A percentile compares a stretch with the other conserved stretches of the same genome.
Conservation (phyloP, 2,329 filamentous ascomycete species). For the Rhynchosporium agropyri region DNA sequence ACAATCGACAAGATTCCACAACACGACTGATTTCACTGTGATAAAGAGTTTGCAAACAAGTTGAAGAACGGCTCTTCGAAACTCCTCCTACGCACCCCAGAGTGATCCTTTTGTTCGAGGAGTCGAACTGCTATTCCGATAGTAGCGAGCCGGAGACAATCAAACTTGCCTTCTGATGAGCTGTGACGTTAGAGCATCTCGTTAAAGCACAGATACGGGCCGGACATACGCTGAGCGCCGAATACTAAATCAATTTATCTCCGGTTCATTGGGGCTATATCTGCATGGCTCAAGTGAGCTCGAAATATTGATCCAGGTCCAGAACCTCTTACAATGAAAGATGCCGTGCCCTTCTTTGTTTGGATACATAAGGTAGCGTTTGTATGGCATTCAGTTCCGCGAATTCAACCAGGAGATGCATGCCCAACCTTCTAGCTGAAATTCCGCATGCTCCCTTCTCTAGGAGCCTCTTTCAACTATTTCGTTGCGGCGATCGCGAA, state of each 20-base stretch:
- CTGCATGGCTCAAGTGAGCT: constrained; percentile 4
- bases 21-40: constrained; percentile 32
- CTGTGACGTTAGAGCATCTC: constrained; percentile 60
- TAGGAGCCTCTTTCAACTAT: too few species aligned
- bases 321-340: not conserved
- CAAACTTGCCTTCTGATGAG: constrained; percentile 60
- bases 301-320: not conserved
- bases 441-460: too few species aligned
- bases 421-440: too few species aligned
- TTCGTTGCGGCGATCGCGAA: too few species aligned
- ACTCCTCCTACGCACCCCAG: constrained; percentile 42
- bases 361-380: too few species aligned
- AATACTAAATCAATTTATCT: not conserved
- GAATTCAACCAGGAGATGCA: too few species aligned
- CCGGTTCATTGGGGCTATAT: not conserved
- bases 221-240: constrained; percentile 49
- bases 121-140: constrained; percentile 42
- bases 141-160: constrained; percentile 45
- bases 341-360: too few species aligned
- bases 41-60: constrained; percentile 15
- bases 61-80: constrained; percentile 38
- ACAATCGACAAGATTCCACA: constrained; percentile 40
- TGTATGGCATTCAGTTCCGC: too few species aligned
- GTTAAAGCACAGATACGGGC: constrained; percentile 70
- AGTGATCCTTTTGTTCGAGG: constrained; percentile 42